These are phyloP conservation scores for Paraurostyla sp. DNA, from an alignment of 73 alveolate species.

Conservation along the genomic window DNA sequence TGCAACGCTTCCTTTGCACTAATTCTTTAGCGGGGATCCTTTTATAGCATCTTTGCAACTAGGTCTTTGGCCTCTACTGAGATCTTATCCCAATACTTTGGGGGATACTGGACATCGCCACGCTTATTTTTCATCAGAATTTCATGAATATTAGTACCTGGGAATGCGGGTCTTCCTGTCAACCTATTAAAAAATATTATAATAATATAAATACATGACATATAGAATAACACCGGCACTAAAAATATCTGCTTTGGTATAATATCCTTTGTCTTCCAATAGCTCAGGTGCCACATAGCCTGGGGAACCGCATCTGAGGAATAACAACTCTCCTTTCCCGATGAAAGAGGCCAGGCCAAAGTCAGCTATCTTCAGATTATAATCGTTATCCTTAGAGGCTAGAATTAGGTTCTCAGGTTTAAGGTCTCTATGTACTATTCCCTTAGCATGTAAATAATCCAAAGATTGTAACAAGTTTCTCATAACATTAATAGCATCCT, in stretches of 20 bases:
- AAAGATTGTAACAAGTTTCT: conserved; percentile 81
- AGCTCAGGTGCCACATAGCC: conserved; percentile 96
- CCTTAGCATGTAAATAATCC: conserved; percentile 84
- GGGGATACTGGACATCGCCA: conserved; percentile 79
- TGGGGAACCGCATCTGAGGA: conserved; percentile 92
- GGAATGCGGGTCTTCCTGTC: conserved; percentile 90
- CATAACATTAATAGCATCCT: conserved; percentile 89
- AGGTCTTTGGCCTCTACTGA: conserved; percentile 91
- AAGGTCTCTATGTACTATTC: conserved; percentile 93
- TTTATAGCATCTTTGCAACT: conserved; percentile 86
- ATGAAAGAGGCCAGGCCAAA: conserved; percentile 92
- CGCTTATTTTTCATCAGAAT: conserved; percentile 77
- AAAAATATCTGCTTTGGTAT: conserved; percentile 89
- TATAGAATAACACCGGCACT: conserved; percentile 91
- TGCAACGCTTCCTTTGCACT: conserved; percentile 87
- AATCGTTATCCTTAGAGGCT: conserved; percentile 80
- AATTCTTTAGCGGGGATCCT: conserved; percentile 84
- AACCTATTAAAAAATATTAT: conserved; percentile 58
- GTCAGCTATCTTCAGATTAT: conserved; percentile 89
- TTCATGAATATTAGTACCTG: conserved; percentile 82
- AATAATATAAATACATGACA: conserved; percentile 60
- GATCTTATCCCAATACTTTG: conserved; percentile 71
- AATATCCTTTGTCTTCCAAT: conserved; percentile 85
- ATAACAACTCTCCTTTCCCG: conserved; percentile 79
- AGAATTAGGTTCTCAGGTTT: conserved; percentile 93